These are phyloP conservation scores for Magnusiomyces fungicola DNA, from an alignment of 1,139 yeast species.

Conservation along the genomic window DNA sequence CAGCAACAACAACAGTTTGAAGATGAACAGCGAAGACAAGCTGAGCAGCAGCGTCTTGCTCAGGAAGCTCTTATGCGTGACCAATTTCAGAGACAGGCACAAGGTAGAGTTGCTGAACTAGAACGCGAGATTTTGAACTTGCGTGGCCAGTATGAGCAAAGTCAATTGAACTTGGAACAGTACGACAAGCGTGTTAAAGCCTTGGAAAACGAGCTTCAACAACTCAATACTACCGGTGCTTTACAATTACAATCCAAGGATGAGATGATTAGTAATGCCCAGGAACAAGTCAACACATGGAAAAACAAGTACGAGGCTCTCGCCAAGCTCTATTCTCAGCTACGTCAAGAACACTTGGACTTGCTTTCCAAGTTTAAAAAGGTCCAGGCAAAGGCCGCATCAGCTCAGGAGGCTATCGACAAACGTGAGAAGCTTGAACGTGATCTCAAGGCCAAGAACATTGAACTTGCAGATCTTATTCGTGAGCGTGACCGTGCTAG, in stretches of 20 bases:
- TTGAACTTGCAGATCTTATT: conserved; percentile 82
- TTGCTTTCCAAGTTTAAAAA: conserved; percentile 73
- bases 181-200: conserved; percentile 82
- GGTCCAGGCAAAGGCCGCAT: conserved; percentile 80
- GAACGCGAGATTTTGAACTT: conserved; percentile 74
- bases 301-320: conserved; percentile 80
- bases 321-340: conserved; percentile 83
- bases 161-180: conserved; percentile 75
- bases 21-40: conserved; percentile 55
- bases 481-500: conserved; percentile 88
- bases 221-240: conserved; percentile 57
- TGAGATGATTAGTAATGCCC: conserved; percentile 59
- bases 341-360: conserved; percentile 86
- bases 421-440: conserved; percentile 78
- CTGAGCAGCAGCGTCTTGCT: conserved; percentile 67
- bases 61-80: conserved; percentile 65
- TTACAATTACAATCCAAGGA: conserved; percentile 74
- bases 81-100: conserved; percentile 69
- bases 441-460: conserved; percentile 76
- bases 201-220: conserved; percentile 64
- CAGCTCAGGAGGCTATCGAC: conserved; percentile 87
- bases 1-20: conserved; percentile 70
- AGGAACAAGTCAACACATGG: conserved; percentile 76
- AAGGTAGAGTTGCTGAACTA: conserved; percentile 71
- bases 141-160: conserved; percentile 79